phyloP scores from a whole-genome alignment of 768 basidiomycete species.

The Collybiopsis confluens region DNA sequence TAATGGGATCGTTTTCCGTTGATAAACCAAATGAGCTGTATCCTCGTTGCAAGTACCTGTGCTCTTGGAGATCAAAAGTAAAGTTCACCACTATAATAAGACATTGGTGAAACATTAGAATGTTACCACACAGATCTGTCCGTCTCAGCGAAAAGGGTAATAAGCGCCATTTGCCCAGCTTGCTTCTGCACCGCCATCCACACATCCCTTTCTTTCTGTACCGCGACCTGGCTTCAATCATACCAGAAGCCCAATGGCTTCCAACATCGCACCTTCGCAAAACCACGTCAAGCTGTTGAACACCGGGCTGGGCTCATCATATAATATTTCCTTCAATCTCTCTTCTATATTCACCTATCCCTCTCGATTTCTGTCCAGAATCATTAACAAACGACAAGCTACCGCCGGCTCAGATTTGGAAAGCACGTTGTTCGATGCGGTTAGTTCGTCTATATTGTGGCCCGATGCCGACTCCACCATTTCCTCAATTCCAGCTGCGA shows the following conservation, averaged over 20 bases:
- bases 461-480: slow-evolving; percentile 9
- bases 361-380: slow-evolving; percentile 32
- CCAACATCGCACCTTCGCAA: background rate
- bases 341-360: slow-evolving; percentile 32
- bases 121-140: no score
- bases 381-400: slow-evolving; percentile 31
- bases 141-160: no score
- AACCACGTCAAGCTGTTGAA: background rate
- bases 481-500: background rate
- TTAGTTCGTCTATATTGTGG: slow-evolving; percentile 7
- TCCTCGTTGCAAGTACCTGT: no score
- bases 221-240: no score
- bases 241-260: background rate
- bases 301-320: slow-evolving; percentile 7
- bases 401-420: slow-evolving; percentile 15
- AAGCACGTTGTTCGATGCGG: slow-evolving; percentile 8
- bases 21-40: no score
- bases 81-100: no score
- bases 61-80: no score
- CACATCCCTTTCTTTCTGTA: no score
- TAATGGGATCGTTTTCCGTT: no score
- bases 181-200: no score
- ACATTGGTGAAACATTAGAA: no score
- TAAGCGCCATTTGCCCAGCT: no score
- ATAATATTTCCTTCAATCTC: slow-evolving; percentile 41